Percentiles rank a stretch among this genome's conserved stretches.
Evolutionary conservation across 441 rosid genomes (phyloP).

Genomic region (Populus tomentosa): DNA sequence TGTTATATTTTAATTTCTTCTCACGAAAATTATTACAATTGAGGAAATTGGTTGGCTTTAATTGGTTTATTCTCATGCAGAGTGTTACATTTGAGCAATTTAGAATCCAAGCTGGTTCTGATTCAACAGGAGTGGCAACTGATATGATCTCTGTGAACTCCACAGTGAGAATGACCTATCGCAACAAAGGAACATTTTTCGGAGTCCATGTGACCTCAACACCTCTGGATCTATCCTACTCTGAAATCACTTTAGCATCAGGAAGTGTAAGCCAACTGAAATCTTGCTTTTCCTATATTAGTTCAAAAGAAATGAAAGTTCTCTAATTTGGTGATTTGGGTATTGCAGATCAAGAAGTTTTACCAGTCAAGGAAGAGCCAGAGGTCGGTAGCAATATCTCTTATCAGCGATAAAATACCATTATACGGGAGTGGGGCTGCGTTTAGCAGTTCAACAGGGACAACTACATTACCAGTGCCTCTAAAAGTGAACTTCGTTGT

Average conservation of each 20-base stretch:
- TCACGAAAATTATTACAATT: background rate
- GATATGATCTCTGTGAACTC: constrained; percentile 81
- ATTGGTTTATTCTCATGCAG: constrained; percentile 28
- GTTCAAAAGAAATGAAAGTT: background rate
- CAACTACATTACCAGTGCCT: constrained; percentile 49
- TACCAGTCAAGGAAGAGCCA: constrained; percentile 78
- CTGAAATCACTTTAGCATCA: constrained; percentile 61
- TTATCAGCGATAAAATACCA: constrained; percentile 68
- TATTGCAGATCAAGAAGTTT: constrained; percentile 64
- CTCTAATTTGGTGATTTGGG: constrained; percentile 15
- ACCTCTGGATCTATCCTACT: constrained; percentile 65
- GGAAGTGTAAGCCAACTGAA: constrained; percentile 53
- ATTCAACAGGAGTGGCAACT: constrained; percentile 77
- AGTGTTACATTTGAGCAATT: constrained; percentile 71
- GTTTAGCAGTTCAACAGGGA: constrained; percentile 48
- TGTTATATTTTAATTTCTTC: background rate
- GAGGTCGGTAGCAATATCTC: constrained; percentile 46
- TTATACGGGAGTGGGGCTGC: constrained; percentile 81
- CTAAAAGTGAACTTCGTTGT: constrained; percentile 53
- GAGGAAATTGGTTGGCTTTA: constrained; percentile 5
- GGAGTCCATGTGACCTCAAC: constrained; percentile 84
- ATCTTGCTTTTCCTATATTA: background rate
- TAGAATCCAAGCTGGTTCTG: constrained; percentile 90
- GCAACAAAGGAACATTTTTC: constrained; percentile 87
- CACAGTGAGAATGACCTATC: constrained; percentile 61